Percentiles rank a stretch among this genome's conserved stretches.
Evolutionary conservation across 2,329 filamentous ascomycete species (phyloP).

Genomic region (Stachybotrys chartarum): DNA sequence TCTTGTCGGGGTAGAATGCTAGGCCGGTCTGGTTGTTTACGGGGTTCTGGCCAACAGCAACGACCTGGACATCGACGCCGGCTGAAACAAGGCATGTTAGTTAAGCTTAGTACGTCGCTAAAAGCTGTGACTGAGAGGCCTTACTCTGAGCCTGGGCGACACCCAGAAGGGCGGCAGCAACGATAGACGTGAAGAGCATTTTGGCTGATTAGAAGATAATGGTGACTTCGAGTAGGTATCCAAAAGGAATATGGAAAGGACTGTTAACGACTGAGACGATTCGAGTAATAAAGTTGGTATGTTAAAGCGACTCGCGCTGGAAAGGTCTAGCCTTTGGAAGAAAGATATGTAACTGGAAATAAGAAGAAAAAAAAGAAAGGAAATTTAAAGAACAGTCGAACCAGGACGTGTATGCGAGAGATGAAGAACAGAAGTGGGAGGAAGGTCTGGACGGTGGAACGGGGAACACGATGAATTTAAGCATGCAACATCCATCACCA

Average conservation of each 20-base stretch:
- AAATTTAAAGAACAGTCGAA: constrained; percentile 13
- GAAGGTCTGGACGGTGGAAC: constrained; percentile 4
- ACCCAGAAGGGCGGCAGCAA: constrained; percentile 33
- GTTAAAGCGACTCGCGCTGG: constrained; percentile 22
- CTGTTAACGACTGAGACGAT: constrained; percentile 6
- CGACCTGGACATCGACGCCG: constrained; percentile 48
- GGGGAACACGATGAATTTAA: constrained; percentile 34
- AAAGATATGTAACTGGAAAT: constrained; percentile 14
- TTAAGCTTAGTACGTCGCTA: too few species aligned
- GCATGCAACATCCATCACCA: constrained; percentile 10
- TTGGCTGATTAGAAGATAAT: constrained; percentile 18
- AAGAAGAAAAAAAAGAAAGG: constrained; percentile 18
- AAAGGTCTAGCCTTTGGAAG: constrained; percentile 20
- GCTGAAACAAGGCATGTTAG: constrained; percentile 5
- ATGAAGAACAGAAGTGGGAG: constrained; percentile 13
- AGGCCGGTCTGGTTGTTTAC: constrained; percentile 43
- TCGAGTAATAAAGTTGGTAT: constrained; percentile 5
- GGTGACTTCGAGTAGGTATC: constrained; percentile 4
- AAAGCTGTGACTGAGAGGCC: constrained; percentile 3
- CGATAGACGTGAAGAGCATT: constrained; percentile 45
- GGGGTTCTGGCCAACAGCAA: constrained; percentile 51
- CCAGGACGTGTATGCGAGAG: constrained; percentile 13
- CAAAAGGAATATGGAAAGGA: constrained; percentile 8
- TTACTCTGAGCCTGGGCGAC: constrained; percentile 39
- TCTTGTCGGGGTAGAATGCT: constrained; percentile 58